These are phyloP conservation scores for Globisporangium nunn DNA, from an alignment of 352 stramenopile genomes.

Conservation along the genomic window DNA sequence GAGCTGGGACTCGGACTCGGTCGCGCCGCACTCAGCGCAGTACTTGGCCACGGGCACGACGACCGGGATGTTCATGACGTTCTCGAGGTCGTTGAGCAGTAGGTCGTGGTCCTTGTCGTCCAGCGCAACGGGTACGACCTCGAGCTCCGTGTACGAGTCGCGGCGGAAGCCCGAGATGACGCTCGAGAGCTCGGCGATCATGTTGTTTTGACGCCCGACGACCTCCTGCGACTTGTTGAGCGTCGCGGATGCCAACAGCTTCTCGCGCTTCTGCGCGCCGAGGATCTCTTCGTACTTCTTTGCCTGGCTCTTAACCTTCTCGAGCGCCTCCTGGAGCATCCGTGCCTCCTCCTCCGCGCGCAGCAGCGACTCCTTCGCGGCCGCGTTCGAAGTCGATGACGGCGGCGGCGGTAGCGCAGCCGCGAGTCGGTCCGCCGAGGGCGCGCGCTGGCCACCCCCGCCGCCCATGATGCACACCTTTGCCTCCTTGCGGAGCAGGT, in stretches of 20 bases:
- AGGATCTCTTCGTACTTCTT: slow-evolving; percentile 84
- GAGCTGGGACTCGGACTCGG: slow-evolving; percentile 68
- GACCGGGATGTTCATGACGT: slow-evolving; percentile 76
- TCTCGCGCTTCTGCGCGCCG: slow-evolving; percentile 59
- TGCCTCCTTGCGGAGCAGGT: slow-evolving; percentile 72
- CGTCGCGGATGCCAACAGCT: slow-evolving; percentile 61
- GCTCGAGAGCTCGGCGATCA: slow-evolving; percentile 67
- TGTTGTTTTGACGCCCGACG: slow-evolving; percentile 73
- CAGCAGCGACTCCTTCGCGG: slow-evolving; percentile 61
- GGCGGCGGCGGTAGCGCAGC: background rate
- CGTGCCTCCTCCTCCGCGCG: slow-evolving; percentile 66
- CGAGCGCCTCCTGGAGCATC: slow-evolving; percentile 71
- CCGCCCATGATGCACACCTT: slow-evolving; percentile 67
- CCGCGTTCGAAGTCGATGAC: slow-evolving; percentile 12
- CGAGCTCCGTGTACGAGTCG: slow-evolving; percentile 65
- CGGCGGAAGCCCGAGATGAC: slow-evolving; percentile 72
- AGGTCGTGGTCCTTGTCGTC: slow-evolving; percentile 57
- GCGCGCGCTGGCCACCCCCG: slow-evolving; percentile 12
- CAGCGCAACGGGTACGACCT: slow-evolving; percentile 51
- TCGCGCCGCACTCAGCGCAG: slow-evolving; percentile 71
- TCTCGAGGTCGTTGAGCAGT: slow-evolving; percentile 71
- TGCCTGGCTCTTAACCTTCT: slow-evolving; percentile 79
- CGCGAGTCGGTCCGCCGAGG: background rate
- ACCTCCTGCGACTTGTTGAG: slow-evolving; percentile 70
- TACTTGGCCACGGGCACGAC: slow-evolving; percentile 70